phyloP scores from a whole-genome alignment of 495 filamentous ascomycete genomes.

The Podospora pseudoanserina region DNA sequence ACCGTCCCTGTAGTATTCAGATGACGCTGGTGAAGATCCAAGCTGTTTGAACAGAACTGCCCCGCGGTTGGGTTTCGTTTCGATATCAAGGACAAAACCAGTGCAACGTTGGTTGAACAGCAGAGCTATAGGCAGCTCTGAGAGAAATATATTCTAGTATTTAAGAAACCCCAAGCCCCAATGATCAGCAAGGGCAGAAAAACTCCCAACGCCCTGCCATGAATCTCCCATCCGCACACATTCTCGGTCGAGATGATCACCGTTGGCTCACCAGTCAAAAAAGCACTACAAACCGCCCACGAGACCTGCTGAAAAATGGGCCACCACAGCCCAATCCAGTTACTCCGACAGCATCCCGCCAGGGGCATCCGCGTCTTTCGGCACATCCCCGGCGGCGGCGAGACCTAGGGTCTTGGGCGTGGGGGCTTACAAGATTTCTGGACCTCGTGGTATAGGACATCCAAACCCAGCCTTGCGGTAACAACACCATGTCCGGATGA shows the following conservation, averaged over 20 bases:
- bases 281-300: constrained; percentile 9
- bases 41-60: not conserved
- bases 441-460: not conserved
- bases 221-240: not conserved
- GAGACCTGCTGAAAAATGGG: constrained; percentile 17
- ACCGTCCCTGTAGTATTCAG: not conserved
- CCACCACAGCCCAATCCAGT: not conserved
- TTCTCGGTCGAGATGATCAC: not conserved
- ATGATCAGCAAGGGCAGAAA: constrained; percentile 6
- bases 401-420: not conserved
- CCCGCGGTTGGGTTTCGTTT: not conserved
- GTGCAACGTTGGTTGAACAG: not conserved
- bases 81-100: not conserved
- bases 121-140: not conserved
- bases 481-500: not conserved
- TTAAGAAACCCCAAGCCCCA: not conserved
- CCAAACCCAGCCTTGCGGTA: not conserved
- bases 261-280: not conserved
- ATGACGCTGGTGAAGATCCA: not conserved
- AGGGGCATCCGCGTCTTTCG: not conserved
- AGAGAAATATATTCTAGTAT: not conserved
- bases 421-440: not conserved
- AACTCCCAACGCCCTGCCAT: not conserved
- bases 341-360: constrained; percentile 6
- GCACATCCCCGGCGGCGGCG: not conserved